A percentile compares a stretch with the other conserved stretches of the same genome.
These are phyloP conservation scores for Schizothecium vesticola DNA, from an alignment of 495 filamentous ascomycete genomes.

Conservation along the genomic window DNA sequence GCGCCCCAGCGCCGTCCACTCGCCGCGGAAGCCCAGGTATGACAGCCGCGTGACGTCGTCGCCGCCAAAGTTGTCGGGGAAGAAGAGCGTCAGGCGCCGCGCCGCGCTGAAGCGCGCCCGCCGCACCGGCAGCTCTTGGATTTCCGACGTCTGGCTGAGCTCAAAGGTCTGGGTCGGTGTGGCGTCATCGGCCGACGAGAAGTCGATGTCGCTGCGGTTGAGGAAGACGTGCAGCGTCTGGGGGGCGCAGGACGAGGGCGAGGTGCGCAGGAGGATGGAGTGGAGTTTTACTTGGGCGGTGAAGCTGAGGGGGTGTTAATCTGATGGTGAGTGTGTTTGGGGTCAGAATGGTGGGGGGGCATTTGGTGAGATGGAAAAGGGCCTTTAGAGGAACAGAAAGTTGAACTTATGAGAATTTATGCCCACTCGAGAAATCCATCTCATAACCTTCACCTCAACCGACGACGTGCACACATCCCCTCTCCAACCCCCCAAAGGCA, in stretches of 20 bases:
- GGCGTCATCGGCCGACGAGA: conserved; percentile 62
- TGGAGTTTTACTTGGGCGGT: conserved; percentile 90
- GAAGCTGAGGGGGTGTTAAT: conserved; percentile 54
- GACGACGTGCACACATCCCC: too few species aligned
- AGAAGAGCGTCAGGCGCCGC: conserved; percentile 71
- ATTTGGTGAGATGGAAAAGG: too few species aligned
- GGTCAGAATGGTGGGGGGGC: background rate
- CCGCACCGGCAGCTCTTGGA: conserved; percentile 78
- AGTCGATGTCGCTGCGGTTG: conserved; percentile 85
- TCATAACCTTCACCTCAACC: background rate
- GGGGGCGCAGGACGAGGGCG: conserved; percentile 64
- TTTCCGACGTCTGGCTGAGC: conserved; percentile 69
- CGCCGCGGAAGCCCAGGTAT: conserved; percentile 89
- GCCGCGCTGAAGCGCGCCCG: conserved; percentile 82
- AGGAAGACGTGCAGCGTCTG: conserved; percentile 75
- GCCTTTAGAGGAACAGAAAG: too few species aligned
- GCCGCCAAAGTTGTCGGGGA: conserved; percentile 68
- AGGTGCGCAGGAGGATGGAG: conserved; percentile 76
- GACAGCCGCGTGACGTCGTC: conserved; percentile 72
- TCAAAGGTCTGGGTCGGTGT: conserved; percentile 70
- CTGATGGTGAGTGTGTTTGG: background rate
- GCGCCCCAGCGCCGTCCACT: conserved; percentile 77
- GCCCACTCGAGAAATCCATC: background rate
- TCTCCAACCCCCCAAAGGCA: too few species aligned
- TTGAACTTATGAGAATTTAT: background rate